A percentile compares a stretch with the other conserved stretches of the same genome.
Evolutionary conservation across 2,329 filamentous ascomycete genomes (phyloP).

Genomic region (Calonectria ilicicola): DNA sequence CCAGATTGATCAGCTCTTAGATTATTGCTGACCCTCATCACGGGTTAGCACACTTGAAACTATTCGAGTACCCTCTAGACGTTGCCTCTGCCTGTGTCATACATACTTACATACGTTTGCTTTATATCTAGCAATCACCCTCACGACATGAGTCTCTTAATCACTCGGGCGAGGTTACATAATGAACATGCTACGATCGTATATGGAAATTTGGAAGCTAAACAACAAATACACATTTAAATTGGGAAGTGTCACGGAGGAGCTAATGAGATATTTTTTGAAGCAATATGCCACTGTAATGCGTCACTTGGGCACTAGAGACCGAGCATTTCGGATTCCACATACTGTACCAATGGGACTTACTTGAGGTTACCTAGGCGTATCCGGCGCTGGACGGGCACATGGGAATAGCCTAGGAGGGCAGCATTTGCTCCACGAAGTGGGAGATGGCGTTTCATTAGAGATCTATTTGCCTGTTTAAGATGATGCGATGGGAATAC

Average conservation of each 20-base stretch:
- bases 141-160: constrained; percentile 9
- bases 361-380: background rate
- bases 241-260: constrained; percentile 9
- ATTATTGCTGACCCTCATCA: background rate
- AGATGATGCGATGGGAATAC: background rate
- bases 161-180: constrained; percentile 3
- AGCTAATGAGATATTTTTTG: constrained; percentile 13
- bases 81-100: background rate
- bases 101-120: constrained; percentile 8
- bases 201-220: background rate
- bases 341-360: background rate
- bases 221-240: constrained; percentile 13
- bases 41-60: background rate
- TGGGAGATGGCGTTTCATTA: constrained; percentile 3
- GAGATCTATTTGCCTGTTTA: background rate
- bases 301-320: background rate
- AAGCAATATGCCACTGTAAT: background rate
- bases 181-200: constrained; percentile 19
- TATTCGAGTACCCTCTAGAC: background rate
- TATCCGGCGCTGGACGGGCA: background rate
- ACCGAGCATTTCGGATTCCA: background rate
- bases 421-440: background rate
- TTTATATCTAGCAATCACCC: constrained; percentile 4
- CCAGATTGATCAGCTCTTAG: constrained; percentile 43
- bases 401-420: background rate